phyloP scores from a whole-genome alignment of 805 yeast species.

The Candida suzukii region DNA sequence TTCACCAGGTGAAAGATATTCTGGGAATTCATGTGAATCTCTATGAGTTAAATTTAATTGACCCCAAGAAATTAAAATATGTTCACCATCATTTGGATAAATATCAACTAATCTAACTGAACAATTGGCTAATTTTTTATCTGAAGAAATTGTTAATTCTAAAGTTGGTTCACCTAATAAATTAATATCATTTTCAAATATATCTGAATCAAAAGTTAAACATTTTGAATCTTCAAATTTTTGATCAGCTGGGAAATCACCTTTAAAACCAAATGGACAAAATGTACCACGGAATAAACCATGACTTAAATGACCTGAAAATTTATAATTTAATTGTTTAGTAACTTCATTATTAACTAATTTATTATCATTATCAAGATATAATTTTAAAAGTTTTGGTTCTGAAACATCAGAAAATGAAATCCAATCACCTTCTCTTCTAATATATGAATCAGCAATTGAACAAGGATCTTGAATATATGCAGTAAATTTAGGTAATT shows the following conservation, averaged over 20 bases:
- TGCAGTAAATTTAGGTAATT: constrained; percentile 30
- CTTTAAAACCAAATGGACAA: constrained; percentile 40
- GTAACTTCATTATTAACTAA: constrained; percentile 4
- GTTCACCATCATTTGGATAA: constrained; percentile 30
- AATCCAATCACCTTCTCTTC: constrained; percentile 34
- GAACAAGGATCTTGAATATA: constrained; percentile 36
- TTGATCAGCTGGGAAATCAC: constrained; percentile 41
- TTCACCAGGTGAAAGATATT: constrained; percentile 22
- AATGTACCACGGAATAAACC: constrained; percentile 38
- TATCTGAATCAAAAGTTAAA: constrained; percentile 27
- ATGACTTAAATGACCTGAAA: constrained; percentile 31
- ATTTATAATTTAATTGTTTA: constrained; percentile 7
- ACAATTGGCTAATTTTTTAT: constrained; percentile 31
- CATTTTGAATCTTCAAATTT: constrained; percentile 34
- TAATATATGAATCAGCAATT: constrained; percentile 29
- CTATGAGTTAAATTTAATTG: constrained; percentile 35
- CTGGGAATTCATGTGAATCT: constrained; percentile 35
- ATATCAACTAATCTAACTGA: constrained; percentile 34
- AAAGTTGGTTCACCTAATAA: constrained; percentile 32
- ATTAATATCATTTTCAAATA: constrained; percentile 16
- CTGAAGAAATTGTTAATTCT: constrained; percentile 26
- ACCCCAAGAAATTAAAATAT: constrained; percentile 38
- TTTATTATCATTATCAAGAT: constrained; percentile 6
- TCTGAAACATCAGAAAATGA: constrained; percentile 15
- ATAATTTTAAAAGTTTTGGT: constrained; percentile 11